Conservation (phyloP, 148 eudicot genomes). For the Oxyria digyna region DNA sequence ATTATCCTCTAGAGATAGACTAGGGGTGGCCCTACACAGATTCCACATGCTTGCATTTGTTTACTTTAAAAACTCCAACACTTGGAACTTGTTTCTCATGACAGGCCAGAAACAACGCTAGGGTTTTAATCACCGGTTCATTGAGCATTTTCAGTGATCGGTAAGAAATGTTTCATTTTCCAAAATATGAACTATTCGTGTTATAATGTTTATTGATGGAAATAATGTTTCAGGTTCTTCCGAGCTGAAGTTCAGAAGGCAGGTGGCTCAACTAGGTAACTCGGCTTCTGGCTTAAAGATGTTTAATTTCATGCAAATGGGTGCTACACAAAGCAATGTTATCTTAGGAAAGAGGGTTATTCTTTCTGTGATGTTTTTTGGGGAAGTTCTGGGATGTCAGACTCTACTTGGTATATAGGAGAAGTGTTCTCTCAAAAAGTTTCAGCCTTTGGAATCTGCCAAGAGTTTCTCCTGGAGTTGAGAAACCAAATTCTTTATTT, state of each 20-base stretch:
- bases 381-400: neutral
- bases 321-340: neutral
- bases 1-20: neutral
- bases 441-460: neutral
- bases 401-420: neutral
- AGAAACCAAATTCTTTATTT: too few species aligned
- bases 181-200: neutral
- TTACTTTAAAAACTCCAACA: neutral
- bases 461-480: too few species aligned
- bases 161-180: slow-evolving; percentile 21
- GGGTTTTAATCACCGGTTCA: slow-evolving; percentile 68
- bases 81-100: neutral
- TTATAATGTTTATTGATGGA: neutral
- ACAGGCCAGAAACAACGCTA: slow-evolving; percentile 92
- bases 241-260: slow-evolving; percentile 69
- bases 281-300: neutral
- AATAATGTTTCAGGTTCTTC: slow-evolving; percentile 42
- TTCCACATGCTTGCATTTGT: neutral
- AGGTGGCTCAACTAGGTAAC: slow-evolving; percentile 56
- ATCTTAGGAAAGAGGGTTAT: neutral
- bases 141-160: slow-evolving; percentile 65
- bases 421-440: neutral
- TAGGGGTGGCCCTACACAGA: neutral
- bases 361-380: neutral
- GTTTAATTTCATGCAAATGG: neutral